Base-by-base conservation (phyloP, 805 yeast species). In the Blastobotrys americana region DNA sequence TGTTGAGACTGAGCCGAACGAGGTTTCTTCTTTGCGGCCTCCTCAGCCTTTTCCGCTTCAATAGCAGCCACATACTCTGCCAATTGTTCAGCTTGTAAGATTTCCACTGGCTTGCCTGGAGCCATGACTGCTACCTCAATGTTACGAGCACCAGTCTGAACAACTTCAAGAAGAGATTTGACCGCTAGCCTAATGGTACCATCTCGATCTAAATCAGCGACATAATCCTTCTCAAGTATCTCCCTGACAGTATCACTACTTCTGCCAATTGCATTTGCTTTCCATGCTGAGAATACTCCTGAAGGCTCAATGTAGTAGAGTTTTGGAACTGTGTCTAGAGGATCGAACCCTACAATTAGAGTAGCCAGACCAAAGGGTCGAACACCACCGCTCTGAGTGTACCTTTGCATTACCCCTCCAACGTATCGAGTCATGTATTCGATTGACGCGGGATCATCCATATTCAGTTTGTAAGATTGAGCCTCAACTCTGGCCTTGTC, bases 311-410 rank as follows among this genome's bases (percentile, higher is more conserved):
- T 93, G 65, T 85, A 94, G 68, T 82, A 93, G 53, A 93, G 74
- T 62, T 77, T 81, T 37, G 97, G 97, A 27, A 73, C 76, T 18
- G 66, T 67, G 66, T 87, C 96, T 58, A 82, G 81, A 44, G 82
- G 81, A 68, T 93, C 97, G 58, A 93, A 93, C 1, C 98, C 98
- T 19, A 95, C 96, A 63, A 93, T 84, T 57, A 93, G 71, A 22
- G 97, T 93, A 42, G 96, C 82, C 55, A 93, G 84, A 47, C 98
- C 98, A 64, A 93, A 93, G 17, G 98, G 98, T 66, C 98, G 78
- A 20, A 93, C 96, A 66, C 98, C 98, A 55, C 98, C 98, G 41
- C 94, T 81, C 67, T 93, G 98, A 4, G 98, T 93, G 68, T 90
- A 93, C 65, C 82, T 78, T 65, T 93, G 98, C 67, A 93, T 97